Percentiles rank a stretch among this genome's conserved stretches.
Evolutionary conservation across 345 rosid species (phyloP).

Genomic region (Camelina sativa): DNA sequence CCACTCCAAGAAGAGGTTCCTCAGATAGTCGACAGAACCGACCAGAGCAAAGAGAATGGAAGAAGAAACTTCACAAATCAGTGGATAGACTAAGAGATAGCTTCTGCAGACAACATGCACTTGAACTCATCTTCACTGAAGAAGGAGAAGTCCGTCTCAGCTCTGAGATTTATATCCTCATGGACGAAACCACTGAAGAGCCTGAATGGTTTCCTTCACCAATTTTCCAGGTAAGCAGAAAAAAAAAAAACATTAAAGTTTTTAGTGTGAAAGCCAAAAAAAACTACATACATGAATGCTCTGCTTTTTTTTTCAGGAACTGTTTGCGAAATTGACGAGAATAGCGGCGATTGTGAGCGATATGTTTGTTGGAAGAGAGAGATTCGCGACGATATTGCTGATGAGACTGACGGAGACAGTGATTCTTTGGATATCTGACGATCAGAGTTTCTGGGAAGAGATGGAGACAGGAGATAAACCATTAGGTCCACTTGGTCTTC

Average conservation of each 20-base stretch:
- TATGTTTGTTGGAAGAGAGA: slow-evolving; percentile 86
- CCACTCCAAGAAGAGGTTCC: slow-evolving; percentile 60
- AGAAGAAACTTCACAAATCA: slow-evolving; percentile 73
- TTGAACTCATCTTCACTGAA: slow-evolving; percentile 82
- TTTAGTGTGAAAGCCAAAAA: background rate
- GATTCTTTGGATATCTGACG: slow-evolving; percentile 93
- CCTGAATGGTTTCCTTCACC: slow-evolving; percentile 92
- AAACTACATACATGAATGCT: background rate
- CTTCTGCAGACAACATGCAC: slow-evolving; percentile 91
- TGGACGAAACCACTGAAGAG: slow-evolving; percentile 70
- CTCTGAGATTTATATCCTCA: slow-evolving; percentile 53
- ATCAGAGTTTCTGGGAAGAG: slow-evolving; percentile 88
- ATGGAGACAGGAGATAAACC: slow-evolving; percentile 71
- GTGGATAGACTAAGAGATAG: slow-evolving; percentile 87
- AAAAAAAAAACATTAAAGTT: background rate
- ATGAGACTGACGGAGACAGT: slow-evolving; percentile 92
- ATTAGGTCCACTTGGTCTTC: slow-evolving; percentile 81
- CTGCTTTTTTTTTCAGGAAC: slow-evolving; percentile 52
- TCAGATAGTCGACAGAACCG: slow-evolving; percentile 60
- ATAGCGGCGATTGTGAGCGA: slow-evolving; percentile 69
- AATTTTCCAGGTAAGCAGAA: slow-evolving; percentile 58
- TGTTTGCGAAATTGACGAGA: slow-evolving; percentile 64
- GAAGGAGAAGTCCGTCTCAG: slow-evolving; percentile 78
- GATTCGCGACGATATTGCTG: slow-evolving; percentile 80
- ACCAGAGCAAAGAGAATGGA: slow-evolving; percentile 90